phyloP scores from a whole-genome alignment of 148 eudicot species.

The Simmondsia chinensis region DNA sequence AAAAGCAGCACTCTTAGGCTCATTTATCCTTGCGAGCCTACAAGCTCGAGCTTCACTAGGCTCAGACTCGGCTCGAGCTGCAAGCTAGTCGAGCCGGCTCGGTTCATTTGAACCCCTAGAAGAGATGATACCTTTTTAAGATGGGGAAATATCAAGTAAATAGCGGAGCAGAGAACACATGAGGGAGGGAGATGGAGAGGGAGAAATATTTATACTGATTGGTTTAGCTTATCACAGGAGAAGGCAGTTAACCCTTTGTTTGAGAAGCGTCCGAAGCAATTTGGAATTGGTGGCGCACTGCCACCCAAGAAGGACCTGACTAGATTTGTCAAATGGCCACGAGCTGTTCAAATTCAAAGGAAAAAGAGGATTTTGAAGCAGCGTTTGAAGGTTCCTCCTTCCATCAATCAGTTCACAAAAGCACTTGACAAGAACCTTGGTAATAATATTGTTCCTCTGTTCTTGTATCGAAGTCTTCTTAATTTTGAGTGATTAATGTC shows the following conservation, averaged over 20 bases:
- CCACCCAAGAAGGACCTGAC: constrained; percentile 64
- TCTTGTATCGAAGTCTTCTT: neutral
- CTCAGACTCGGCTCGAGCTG: too few species aligned
- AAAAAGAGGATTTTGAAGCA: constrained; percentile 57
- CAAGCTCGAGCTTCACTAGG: too few species aligned
- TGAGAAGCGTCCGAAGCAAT: constrained; percentile 57
- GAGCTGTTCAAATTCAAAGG: constrained; percentile 55
- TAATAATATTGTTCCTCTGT: neutral
- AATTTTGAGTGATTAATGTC: too few species aligned
- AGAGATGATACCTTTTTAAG: too few species aligned
- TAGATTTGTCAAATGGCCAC: constrained; percentile 58
- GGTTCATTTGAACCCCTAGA: too few species aligned
- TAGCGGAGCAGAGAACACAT: too few species aligned
- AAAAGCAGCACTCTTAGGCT: too few species aligned
- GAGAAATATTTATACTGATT: too few species aligned
- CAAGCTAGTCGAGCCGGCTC: too few species aligned
- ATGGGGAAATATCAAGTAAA: too few species aligned
- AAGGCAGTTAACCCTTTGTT: constrained; percentile 53
- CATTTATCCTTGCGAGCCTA: too few species aligned
- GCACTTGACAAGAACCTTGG: constrained; percentile 72
- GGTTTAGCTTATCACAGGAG: constrained; percentile 25
- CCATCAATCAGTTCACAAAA: constrained; percentile 60
- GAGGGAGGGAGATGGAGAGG: too few species aligned
- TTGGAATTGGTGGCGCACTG: constrained; percentile 65
- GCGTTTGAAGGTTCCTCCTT: constrained; percentile 68